Evolutionary conservation across 257 asterid genomes (phyloP), one percentile per base, ranked within the genome.

Genomic region (Linderniella brevidens): DNA sequence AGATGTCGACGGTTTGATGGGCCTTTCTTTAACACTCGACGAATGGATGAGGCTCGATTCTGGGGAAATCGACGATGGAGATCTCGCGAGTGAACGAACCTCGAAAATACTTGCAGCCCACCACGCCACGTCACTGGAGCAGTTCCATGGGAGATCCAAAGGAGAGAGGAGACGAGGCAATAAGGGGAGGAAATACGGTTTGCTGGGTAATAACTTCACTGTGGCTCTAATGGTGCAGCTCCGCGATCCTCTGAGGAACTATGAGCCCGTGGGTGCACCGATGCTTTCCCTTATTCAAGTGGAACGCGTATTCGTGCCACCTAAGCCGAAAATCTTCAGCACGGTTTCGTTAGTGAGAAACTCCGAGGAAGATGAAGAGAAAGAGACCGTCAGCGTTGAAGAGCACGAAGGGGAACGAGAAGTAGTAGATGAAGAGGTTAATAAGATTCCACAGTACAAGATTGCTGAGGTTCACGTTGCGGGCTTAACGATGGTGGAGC

Each of bases 1-100:
- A 38, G 92, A 64, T 45, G 71, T 77, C 13, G 95, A 88, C 73
- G 98, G 94, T 52, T 63, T 88, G 47, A 85, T 88, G 96, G 92
- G 92, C 17, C 68, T 88, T 11, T 79, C 98, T 13, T 73, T 88
- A 25, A 76, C 94, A 13, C 94, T 88, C 54, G 94, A 88, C 48
- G 94, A 88, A 61, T 88, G 98, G 98, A 85, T 85, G 95, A 88
- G 57, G 60, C 69, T 88, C 55, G 96, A 88, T 76, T 76, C 96
- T 10, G 98, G 98, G 32, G 87, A 80, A 50, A 71, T 88, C 12
- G 78, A 74, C 13, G 94, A 80, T 6, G 80, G 59, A 16, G 95
- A 88, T 57, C 71, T 72, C 32, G 64, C 68, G 15, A 78, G 77
- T 13, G 96, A 84, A 25, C 76, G 64, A 45, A 88, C 93, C 48